These are phyloP conservation scores for Arthonia radiata DNA, from an alignment of 495 filamentous ascomycete genomes.

Conservation along the genomic window DNA sequence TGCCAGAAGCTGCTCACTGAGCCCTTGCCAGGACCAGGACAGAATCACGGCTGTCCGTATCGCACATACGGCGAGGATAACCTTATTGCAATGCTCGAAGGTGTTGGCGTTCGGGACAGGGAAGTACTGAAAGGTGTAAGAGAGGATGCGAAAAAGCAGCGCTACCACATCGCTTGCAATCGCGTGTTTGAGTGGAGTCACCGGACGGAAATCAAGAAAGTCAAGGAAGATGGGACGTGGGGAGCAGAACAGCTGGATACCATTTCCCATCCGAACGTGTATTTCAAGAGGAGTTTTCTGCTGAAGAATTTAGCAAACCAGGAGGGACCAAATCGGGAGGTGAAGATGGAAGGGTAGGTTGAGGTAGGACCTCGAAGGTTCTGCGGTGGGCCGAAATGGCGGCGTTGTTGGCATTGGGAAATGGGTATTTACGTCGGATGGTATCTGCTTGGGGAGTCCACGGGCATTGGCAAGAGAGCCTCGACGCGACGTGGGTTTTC, in stretches of 20 bases:
- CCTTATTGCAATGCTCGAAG: conserved; percentile 44
- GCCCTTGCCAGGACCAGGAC: conserved; percentile 55
- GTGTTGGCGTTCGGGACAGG: conserved; percentile 50
- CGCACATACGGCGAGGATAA: conserved; percentile 78
- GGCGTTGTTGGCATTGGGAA: no score
- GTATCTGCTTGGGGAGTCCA: no score
- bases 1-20: conserved; percentile 90
- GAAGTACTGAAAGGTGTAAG: conserved; percentile 55
- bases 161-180: conserved; percentile 93
- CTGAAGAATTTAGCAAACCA: conserved; percentile 39
- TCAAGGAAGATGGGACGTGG: conserved; percentile 62
- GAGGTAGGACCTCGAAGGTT: background rate
- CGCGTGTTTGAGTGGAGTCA: conserved; percentile 79
- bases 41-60: conserved; percentile 88
- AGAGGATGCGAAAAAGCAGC: conserved; percentile 67
- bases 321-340: background rate
- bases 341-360: background rate
- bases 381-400: no score
- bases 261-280: conserved; percentile 93
- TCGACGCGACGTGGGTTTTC: no score
- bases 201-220: conserved; percentile 65
- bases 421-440: no score
- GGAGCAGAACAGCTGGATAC: conserved; percentile 65
- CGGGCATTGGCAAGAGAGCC: no score
- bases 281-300: conserved; percentile 81